These are phyloP conservation scores for Limtongozyma cylindracea DNA, from an alignment of 805 yeast genomes.

Conservation along the genomic window DNA sequence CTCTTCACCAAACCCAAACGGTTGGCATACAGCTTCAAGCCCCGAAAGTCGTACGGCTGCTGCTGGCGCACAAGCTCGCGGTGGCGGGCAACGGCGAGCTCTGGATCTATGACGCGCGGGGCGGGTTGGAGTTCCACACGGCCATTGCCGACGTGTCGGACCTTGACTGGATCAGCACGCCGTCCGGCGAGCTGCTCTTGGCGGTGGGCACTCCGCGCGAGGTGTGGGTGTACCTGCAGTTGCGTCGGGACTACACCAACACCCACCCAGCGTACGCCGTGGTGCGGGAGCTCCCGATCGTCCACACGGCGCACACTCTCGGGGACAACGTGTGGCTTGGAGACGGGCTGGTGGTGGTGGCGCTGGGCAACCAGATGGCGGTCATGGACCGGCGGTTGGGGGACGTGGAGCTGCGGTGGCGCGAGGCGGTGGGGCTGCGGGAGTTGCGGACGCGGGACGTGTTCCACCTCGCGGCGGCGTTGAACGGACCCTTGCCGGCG, in stretches of 20 bases:
- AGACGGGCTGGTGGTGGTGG: too few relatives aligned
- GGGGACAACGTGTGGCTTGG: slow-evolving; percentile 7
- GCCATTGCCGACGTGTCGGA: slow-evolving; percentile 22
- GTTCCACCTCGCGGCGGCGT: slow-evolving; percentile 43
- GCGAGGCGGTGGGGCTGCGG: too few relatives aligned
- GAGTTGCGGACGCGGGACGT: slow-evolving; percentile 5
- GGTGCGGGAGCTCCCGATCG: slow-evolving; percentile 12
- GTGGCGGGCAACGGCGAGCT: slow-evolving; percentile 7
- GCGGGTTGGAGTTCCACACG: slow-evolving; percentile 39
- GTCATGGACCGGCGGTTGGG: too few relatives aligned
- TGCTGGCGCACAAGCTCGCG: too few relatives aligned
- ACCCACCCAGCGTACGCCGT: slow-evolving; percentile 22
- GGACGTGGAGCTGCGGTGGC: too few relatives aligned
- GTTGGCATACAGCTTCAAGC: too few relatives aligned
- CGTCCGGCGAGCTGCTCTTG: slow-evolving; percentile 20
- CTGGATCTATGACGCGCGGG: slow-evolving; percentile 47
- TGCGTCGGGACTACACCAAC: slow-evolving; percentile 76
- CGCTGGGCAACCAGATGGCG: slow-evolving; percentile 3
- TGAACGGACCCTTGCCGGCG: slow-evolving; percentile 76
- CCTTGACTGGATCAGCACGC: slow-evolving; percentile 67
- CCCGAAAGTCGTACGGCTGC: too few relatives aligned
- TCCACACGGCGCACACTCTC: slow-evolving; percentile 4
- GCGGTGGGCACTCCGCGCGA: slow-evolving; percentile 52
- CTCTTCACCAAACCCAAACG: too few relatives aligned
- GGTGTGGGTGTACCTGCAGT: slow-evolving; percentile 51